These are phyloP conservation scores for Anaeramoeba ignava DNA, from an alignment of 78 protist species.

Conservation along the genomic window DNA sequence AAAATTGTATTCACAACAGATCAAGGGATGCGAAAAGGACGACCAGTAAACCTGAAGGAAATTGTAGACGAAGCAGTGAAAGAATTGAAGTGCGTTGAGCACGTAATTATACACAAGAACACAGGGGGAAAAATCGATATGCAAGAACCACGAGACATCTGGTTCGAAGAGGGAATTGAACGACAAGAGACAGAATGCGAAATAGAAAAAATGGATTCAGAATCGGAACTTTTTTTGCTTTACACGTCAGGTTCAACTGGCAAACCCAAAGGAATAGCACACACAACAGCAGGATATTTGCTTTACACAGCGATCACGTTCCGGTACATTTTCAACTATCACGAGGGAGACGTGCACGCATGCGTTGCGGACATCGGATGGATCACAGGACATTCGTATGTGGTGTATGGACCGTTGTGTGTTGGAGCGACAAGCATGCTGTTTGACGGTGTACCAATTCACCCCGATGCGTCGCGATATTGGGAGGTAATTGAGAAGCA, in stretches of 20 bases:
- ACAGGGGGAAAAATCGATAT: not conserved
- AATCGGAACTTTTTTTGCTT: not conserved
- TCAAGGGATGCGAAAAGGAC: slow-evolving; percentile 48
- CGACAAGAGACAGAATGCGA: not conserved
- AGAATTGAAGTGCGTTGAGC: not conserved
- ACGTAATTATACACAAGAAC: slow-evolving; percentile 22
- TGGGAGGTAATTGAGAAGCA: slow-evolving; percentile 32
- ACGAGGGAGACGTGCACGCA: slow-evolving; percentile 33
- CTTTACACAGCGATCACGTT: slow-evolving; percentile 29
- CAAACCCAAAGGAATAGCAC: no score
- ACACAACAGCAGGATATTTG: no score
- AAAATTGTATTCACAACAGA: slow-evolving; percentile 58
- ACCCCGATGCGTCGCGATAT: slow-evolving; percentile 41
- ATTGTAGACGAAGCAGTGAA: slow-evolving; percentile 34
- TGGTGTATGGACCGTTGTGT: slow-evolving; percentile 28
- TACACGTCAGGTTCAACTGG: no score
- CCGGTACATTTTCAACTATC: slow-evolving; percentile 24
- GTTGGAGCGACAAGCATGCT: slow-evolving; percentile 33
- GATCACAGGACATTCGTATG: slow-evolving; percentile 37
- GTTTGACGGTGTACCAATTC: slow-evolving; percentile 33
- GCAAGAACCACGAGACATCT: slow-evolving; percentile 10
- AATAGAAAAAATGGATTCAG: slow-evolving; percentile 14
- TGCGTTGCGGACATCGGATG: slow-evolving; percentile 47
- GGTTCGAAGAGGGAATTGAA: slow-evolving; percentile 16
- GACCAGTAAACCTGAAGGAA: slow-evolving; percentile 35